Evolutionary conservation across 257 asterid genomes (phyloP).

Genomic region (Apocynum venetum): DNA sequence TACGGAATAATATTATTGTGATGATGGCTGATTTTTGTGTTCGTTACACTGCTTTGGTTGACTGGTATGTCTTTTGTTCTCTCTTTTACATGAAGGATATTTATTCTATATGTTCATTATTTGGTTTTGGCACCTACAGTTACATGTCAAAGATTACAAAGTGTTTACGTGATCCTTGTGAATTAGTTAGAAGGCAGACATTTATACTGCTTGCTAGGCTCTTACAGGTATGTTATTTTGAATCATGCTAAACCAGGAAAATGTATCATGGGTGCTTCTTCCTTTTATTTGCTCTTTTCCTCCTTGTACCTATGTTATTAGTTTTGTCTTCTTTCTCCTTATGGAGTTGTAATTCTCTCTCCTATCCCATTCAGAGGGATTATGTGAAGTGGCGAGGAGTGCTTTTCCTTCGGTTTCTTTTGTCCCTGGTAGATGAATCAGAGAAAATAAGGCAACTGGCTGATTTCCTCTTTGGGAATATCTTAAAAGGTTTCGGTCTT

Average conservation of each 20-base stretch:
- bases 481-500: conserved; percentile 62
- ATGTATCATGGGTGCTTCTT: background rate
- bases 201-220: conserved; percentile 84
- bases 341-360: conserved; percentile 11
- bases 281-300: background rate
- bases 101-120: background rate
- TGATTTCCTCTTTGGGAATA: conserved; percentile 86
- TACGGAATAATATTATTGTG: conserved; percentile 80
- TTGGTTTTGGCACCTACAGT: conserved; percentile 32
- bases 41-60: conserved; percentile 87
- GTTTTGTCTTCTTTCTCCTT: background rate
- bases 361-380: conserved; percentile 57
- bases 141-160: conserved; percentile 81
- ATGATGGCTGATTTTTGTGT: conserved; percentile 96
- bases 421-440: conserved; percentile 88
- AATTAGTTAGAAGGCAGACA: conserved; percentile 87
- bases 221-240: conserved; percentile 53
- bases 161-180: conserved; percentile 89
- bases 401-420: conserved; percentile 80
- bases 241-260: conserved; percentile 10
- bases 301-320: background rate
- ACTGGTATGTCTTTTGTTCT: conserved; percentile 55
- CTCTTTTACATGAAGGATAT: background rate
- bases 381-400: conserved; percentile 96
- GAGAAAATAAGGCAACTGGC: conserved; percentile 76